A percentile compares a stretch with the other conserved stretches of the same genome.
Conservation (phyloP, 2,329 filamentous ascomycete genomes). For the Stemphylium vesicarium region DNA sequence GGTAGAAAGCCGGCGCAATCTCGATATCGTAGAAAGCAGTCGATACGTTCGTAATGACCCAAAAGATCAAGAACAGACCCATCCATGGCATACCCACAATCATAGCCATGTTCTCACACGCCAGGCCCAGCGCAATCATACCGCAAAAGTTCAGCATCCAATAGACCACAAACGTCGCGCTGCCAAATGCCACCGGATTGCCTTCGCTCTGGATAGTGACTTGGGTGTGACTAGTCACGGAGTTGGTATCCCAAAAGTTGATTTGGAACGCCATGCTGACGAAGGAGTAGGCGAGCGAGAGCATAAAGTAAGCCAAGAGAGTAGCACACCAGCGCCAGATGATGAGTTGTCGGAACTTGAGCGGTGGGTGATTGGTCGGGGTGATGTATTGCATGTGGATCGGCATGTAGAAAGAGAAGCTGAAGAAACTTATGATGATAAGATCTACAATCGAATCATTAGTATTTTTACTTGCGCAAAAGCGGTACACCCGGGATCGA, state of each 20-base stretch:
- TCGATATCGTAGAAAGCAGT: conserved; percentile 67
- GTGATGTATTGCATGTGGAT: conserved; percentile 66
- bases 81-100: conserved; percentile 67
- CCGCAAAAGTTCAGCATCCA: conserved; percentile 69
- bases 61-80: conserved; percentile 69
- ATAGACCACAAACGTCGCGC: conserved; percentile 66
- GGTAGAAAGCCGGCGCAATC: conserved; percentile 64
- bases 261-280: conserved; percentile 68
- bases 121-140: conserved; percentile 67
- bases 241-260: conserved; percentile 58
- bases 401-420: conserved; percentile 68
- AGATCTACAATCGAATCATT: conserved; percentile 48
- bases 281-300: conserved; percentile 69
- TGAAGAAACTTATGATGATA: conserved; percentile 72
- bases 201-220: conserved; percentile 43
- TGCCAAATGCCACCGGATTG: conserved; percentile 63
- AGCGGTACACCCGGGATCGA: too few species aligned
- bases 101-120: conserved; percentile 70
- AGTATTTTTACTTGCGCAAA: neutral
- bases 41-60: conserved; percentile 70
- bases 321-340: conserved; percentile 65
- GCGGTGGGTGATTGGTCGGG: conserved; percentile 61
- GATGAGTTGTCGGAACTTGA: conserved; percentile 65
- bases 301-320: conserved; percentile 64
- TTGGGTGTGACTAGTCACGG: conserved; percentile 53